Conservation (phyloP, 202 grass and related monocot genomes). For the Dendrocalamus latiflorus region DNA sequence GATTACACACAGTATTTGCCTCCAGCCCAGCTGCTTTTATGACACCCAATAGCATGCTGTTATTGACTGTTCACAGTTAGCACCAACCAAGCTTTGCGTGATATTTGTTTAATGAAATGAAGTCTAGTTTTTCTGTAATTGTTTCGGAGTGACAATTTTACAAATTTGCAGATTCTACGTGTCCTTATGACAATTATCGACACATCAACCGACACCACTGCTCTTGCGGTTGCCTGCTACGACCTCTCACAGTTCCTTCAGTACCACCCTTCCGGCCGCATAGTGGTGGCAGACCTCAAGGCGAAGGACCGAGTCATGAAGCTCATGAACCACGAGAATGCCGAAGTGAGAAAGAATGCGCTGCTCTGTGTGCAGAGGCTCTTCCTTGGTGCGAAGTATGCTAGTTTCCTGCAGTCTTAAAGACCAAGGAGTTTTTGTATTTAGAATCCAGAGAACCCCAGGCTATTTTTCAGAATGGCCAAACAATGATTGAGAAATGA, state of each 20-base stretch:
- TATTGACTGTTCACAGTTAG: not conserved
- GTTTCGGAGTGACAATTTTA: not conserved
- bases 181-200: conserved; percentile 86
- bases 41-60: not conserved
- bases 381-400: conserved; percentile 87
- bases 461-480: conserved; percentile 26
- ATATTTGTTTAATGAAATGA: not conserved
- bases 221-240: conserved; percentile 88
- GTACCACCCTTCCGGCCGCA: conserved; percentile 78
- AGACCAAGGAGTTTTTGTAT: conserved; percentile 37
- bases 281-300: conserved; percentile 73
- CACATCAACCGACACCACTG: conserved; percentile 68
- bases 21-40: not conserved
- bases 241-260: conserved; percentile 96
- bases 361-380: conserved; percentile 81
- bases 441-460: conserved; percentile 33
- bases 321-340: conserved; percentile 84
- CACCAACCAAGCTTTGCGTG: not conserved
- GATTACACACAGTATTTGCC: not conserved
- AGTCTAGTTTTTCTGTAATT: not conserved
- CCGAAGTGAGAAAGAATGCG: conserved; percentile 84
- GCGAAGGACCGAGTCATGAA: conserved; percentile 93
- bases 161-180: conserved; percentile 57
- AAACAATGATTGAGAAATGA: conserved; percentile 17
- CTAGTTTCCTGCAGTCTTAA: conserved; percentile 77